phyloP scores from a whole-genome alignment of 345 rosid genomes.

The Mercurialis annua region DNA sequence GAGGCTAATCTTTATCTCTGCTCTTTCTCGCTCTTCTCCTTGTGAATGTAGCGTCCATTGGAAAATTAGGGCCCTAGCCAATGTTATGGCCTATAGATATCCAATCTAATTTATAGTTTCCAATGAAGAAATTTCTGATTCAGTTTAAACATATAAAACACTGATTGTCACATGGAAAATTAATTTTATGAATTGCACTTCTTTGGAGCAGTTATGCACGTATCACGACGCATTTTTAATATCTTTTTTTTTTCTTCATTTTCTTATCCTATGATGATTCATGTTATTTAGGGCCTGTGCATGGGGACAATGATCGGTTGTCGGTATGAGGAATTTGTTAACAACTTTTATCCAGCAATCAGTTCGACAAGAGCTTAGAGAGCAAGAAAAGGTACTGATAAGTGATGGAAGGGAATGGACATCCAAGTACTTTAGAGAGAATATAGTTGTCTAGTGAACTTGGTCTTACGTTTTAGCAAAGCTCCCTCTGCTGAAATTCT shows the following conservation, averaged over 20 bases:
- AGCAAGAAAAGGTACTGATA: not conserved
- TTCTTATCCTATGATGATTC: not conserved
- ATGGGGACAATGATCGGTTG: conserved; percentile 48
- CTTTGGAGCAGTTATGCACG: not conserved
- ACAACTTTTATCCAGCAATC: conserved; percentile 13
- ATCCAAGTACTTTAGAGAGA: conserved; percentile 9
- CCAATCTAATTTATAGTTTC: not conserved
- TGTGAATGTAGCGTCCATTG: not conserved
- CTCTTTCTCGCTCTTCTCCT: not conserved
- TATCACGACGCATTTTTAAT: conserved; percentile 5
- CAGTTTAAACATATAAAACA: not conserved
- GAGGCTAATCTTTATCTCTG: not conserved
- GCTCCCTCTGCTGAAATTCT: conserved; percentile 16
- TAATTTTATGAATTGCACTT: not conserved
- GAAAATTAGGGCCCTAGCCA: not conserved
- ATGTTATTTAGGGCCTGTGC: conserved; percentile 45
- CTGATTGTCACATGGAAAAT: not conserved
- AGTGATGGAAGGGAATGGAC: conserved; percentile 17
- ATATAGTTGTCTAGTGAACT: conserved; percentile 19
- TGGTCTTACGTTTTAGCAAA: conserved; percentile 30
- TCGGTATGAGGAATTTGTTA: conserved; percentile 5
- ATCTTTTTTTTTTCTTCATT: not conserved
- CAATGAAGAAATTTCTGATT: not conserved
- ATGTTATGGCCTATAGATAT: not conserved
- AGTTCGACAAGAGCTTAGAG: conserved; percentile 15